Base-by-base conservation (phyloP, 169 alveolate genomes). In the Plasmodium sp. region DNA sequence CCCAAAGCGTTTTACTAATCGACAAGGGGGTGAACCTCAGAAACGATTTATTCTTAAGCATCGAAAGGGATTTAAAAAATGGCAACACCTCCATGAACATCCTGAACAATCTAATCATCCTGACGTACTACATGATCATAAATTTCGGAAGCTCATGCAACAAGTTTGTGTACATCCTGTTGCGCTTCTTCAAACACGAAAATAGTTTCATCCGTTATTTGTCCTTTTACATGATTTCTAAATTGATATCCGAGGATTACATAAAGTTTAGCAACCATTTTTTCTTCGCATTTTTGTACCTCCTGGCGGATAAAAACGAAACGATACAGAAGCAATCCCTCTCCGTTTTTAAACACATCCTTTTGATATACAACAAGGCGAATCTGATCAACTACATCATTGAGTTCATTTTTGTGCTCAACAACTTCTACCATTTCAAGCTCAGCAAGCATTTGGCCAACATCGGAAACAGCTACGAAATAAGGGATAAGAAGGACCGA, bases 141-240 rank as follows among this genome's bases (percentile, higher is more conserved):
- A 85, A 85, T 75, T 85, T 85, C 67, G 93, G 93, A 33, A 85
- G 93, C 67, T 85, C 93, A 5, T 85, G 93, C 31, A 85, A 85
- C 79, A 85, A 85, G 54, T 85, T 85, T 85, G 93, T 85, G 2
- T 74, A 75, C 34, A 56, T 75, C 36, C 81, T 85, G 12, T 43
- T 85, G 31, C 93, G 93, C 33, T 85, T 85, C 39, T 85, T 85
- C 62, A 85, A 85, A 12, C 93, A 85, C 36, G 93, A 85, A 41
- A 85, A 85, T 51, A 75, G 86, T 16, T 85, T 85, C 54, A 74
- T 85, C 54, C 41, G 93, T n/a, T 85, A 85, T 85, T 85, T 85
- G 80, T 85, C 93, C 6, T 85, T 85, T 85, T 85, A 85, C 77
- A 77, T 77, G 56, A 45, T 85, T 75, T 85, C 93, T 16, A 85